Conservation (phyloP, 805 yeast genomes). For the Pichia cephalocereana region DNA sequence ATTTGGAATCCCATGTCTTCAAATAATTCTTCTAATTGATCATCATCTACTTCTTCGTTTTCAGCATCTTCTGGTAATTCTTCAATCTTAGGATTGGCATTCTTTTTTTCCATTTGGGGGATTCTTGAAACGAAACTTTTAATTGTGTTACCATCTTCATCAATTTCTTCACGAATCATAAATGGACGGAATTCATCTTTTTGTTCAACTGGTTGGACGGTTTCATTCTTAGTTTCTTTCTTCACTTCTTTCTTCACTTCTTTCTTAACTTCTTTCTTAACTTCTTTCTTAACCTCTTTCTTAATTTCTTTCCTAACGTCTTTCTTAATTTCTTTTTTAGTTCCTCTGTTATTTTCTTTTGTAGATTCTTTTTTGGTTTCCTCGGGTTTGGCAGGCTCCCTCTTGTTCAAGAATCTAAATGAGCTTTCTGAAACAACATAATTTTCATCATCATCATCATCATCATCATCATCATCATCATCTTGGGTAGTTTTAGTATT, state of each 20-base stretch:
- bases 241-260: background rate
- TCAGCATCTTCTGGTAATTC: background rate
- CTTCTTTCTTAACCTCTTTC: too few species aligned
- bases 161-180: conserved; percentile 73
- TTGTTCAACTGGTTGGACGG: background rate
- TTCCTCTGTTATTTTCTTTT: conserved; percentile 9
- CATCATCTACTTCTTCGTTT: conserved; percentile 17
- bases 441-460: conserved; percentile 11
- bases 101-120: conserved; percentile 13
- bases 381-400: background rate
- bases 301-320: too few species aligned
- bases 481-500: conserved; percentile 19
- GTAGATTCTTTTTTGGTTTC: background rate
- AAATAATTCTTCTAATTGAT: conserved; percentile 25
- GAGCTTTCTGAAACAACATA: conserved; percentile 1
- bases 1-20: conserved; percentile 27
- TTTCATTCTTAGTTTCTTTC: background rate
- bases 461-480: background rate
- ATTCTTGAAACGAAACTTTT: conserved; percentile 30
- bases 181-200: conserved; percentile 27
- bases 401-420: conserved; percentile 1
- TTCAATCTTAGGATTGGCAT: background rate
- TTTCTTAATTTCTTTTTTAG: too few species aligned
- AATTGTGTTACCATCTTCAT: conserved; percentile 67
- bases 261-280: background rate